Evolutionary conservation across 768 basidiomycete genomes (phyloP).

Genomic region (Solioccasus polychromus): DNA sequence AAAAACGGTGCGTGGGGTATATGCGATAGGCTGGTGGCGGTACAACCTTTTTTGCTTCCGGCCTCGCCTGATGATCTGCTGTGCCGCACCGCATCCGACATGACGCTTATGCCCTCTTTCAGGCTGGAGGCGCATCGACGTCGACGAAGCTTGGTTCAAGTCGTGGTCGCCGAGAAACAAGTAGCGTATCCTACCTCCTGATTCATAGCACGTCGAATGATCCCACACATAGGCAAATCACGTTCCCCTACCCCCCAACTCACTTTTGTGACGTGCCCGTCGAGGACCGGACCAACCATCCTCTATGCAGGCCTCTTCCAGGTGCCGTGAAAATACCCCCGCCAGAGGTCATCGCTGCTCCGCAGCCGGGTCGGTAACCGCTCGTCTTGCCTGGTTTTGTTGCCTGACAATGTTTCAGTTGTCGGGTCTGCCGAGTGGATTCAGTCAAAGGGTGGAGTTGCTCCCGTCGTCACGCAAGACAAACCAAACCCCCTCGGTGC

Average conservation of each 20-base stretch:
- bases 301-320: slow-evolving; percentile 46
- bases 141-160: slow-evolving; percentile 43
- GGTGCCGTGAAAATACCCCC: slow-evolving; percentile 25
- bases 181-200: slow-evolving; percentile 15
- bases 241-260: slow-evolving; percentile 40
- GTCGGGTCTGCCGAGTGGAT: slow-evolving; percentile 29
- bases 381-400: not conserved
- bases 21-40: not conserved
- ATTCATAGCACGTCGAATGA: slow-evolving; percentile 1
- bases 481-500: slow-evolving; percentile 6
- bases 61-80: not conserved
- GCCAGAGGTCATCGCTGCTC: slow-evolving; percentile 20
- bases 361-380: slow-evolving; percentile 31
- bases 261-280: slow-evolving; percentile 38
- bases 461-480: not conserved
- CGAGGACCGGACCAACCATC: slow-evolving; percentile 37
- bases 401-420: slow-evolving; percentile 17
- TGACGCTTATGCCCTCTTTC: not conserved
- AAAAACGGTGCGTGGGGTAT: slow-evolving; percentile 38
- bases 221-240: slow-evolving; percentile 24
- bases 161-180: slow-evolving; percentile 22
- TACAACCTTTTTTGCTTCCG: not conserved
- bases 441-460: slow-evolving; percentile 12
- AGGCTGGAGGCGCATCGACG: slow-evolving; percentile 49
- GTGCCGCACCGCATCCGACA: not conserved